Evolutionary conservation across 169 alveolate genomes (phyloP).

Genomic region (Eimeria maxima): DNA sequence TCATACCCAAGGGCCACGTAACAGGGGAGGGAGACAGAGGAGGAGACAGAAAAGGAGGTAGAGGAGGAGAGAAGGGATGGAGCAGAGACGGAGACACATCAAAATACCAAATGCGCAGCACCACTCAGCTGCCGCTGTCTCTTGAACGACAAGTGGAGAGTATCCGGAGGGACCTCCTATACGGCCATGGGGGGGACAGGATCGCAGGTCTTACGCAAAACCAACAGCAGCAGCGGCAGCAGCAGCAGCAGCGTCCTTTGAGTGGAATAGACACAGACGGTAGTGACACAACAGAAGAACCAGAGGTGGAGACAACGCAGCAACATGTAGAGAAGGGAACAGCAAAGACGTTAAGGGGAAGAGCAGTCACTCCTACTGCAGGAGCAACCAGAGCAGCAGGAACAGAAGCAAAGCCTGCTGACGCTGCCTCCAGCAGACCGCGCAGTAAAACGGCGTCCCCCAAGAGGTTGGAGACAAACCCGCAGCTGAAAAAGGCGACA

Average conservation of each 20-base stretch:
- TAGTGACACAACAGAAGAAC: neutral
- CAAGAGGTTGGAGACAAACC: neutral
- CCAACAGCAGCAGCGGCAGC: neutral
- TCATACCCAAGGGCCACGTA: too few species aligned
- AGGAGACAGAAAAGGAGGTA: too few species aligned
- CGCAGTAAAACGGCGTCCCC: neutral
- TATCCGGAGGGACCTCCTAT: constrained; percentile 35
- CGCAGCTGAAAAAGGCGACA: too few species aligned
- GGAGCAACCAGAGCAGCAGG: constrained; percentile 8
- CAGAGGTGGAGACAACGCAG: neutral
- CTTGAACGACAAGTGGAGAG: neutral
- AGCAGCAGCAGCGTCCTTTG: neutral
- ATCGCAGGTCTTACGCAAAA: constrained; percentile 7
- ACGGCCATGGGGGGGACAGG: neutral
- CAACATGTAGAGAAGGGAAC: neutral
- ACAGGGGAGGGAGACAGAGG: too few species aligned
- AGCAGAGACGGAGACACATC: too few species aligned
- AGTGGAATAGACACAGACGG: neutral
- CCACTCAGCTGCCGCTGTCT: too few species aligned
- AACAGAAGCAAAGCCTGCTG: neutral
- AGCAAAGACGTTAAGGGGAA: neutral
- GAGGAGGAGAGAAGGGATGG: too few species aligned
- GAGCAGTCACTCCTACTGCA: neutral
- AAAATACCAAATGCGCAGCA: too few species aligned
- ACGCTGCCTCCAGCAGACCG: neutral